These are phyloP conservation scores for Irpex lacteus DNA, from an alignment of 1,284 basidiomycete species.

Conservation along the genomic window DNA sequence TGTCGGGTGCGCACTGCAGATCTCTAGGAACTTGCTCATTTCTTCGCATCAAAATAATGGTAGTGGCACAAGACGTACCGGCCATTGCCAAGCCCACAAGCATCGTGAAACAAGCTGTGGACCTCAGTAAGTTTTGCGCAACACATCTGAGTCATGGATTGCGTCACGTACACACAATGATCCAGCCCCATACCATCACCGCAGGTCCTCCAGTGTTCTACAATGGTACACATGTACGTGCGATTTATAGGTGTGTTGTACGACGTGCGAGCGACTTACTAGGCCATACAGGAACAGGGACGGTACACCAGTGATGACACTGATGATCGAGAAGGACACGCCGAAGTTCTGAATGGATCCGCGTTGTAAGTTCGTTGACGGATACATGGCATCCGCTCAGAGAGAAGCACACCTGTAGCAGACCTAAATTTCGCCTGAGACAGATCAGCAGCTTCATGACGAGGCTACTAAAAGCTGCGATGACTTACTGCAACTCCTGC, in stretches of 20 bases:
- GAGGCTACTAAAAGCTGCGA: background rate
- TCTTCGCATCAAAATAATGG: too few species aligned
- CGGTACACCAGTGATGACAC: slow-evolving; percentile 65
- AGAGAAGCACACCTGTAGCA: slow-evolving; percentile 49
- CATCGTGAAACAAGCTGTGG: slow-evolving; percentile 56
- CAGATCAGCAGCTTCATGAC: background rate
- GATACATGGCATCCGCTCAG: slow-evolving; percentile 5
- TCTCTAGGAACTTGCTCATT: slow-evolving; percentile 35
- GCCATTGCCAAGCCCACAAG: slow-evolving; percentile 69
- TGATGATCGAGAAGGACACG: slow-evolving; percentile 75
- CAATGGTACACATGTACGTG: slow-evolving; percentile 7
- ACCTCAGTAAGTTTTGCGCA: background rate
- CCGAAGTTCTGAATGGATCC: slow-evolving; percentile 58
- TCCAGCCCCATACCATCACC: slow-evolving; percentile 75
- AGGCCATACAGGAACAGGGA: slow-evolving; percentile 66
- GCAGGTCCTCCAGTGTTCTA: slow-evolving; percentile 71
- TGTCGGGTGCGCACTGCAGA: slow-evolving; percentile 73
- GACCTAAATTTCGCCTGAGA: slow-evolving; percentile 48
- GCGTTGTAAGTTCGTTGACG: slow-evolving; percentile 9
- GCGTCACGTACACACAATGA: slow-evolving; percentile 46
- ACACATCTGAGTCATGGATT: background rate
- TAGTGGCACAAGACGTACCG: slow-evolving; percentile 35
- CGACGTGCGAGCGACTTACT: slow-evolving; percentile 35
- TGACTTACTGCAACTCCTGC: slow-evolving; percentile 62
- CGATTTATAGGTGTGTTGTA: background rate